Evolutionary conservation across 768 basidiomycete species (phyloP).

Genomic region (Suillus brevipes): DNA sequence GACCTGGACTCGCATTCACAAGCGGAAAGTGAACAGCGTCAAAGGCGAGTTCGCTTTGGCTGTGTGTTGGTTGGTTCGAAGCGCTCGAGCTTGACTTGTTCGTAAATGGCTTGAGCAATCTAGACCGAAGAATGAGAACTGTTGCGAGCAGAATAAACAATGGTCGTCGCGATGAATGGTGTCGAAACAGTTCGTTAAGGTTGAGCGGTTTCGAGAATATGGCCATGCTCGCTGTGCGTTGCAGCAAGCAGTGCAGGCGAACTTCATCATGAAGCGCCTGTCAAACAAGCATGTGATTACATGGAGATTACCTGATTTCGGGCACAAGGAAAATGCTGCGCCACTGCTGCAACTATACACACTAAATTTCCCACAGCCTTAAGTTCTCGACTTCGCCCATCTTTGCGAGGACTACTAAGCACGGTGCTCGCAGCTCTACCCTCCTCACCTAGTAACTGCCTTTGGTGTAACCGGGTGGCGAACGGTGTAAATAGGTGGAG

Average conservation of each 20-base stretch:
- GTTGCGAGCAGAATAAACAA: constrained; percentile 45
- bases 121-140: constrained; percentile 53
- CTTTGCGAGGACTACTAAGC: too few relatives aligned
- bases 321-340: too few relatives aligned
- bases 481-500: too few relatives aligned
- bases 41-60: constrained; percentile 50
- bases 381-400: too few relatives aligned
- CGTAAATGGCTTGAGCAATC: constrained; percentile 24
- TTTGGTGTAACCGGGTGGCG: too few relatives aligned
- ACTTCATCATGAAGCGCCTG: background rate
- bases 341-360: too few relatives aligned
- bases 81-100: constrained; percentile 4
- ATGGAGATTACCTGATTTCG: too few relatives aligned
- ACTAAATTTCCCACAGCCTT: too few relatives aligned
- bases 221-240: constrained; percentile 4
- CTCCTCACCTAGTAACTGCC: too few relatives aligned
- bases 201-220: constrained; percentile 10
- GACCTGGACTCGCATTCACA: constrained; percentile 29
- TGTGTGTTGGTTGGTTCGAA: constrained; percentile 56
- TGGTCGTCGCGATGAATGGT: constrained; percentile 23
- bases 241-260: background rate
- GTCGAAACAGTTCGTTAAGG: background rate
- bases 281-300: background rate
- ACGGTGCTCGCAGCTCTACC: too few relatives aligned
- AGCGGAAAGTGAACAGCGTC: constrained; percentile 66